Evolutionary conservation across 2,329 filamentous ascomycete genomes (phyloP).

Genomic region (Aspergillus proliferans): DNA sequence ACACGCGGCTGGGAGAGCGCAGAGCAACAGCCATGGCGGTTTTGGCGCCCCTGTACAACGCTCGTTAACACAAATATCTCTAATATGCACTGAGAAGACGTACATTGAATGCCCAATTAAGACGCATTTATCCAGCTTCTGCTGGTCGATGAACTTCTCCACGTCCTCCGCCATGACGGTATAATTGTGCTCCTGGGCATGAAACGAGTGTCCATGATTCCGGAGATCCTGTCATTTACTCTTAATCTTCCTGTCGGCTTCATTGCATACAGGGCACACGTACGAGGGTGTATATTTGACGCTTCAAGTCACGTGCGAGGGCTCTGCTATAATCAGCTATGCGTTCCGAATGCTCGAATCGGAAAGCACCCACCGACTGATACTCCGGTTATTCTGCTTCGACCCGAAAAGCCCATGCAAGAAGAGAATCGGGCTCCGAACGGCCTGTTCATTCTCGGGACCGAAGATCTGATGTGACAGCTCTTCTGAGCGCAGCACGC

Average conservation of each 20-base stretch:
- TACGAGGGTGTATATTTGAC: constrained; percentile 76
- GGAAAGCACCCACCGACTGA: constrained; percentile 61
- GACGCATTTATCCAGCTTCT: constrained; percentile 63
- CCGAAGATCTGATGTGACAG: constrained; percentile 33
- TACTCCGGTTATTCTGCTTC: constrained; percentile 88
- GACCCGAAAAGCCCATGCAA: constrained; percentile 92
- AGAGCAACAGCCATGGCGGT: constrained; percentile 83
- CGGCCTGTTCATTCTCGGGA: constrained; percentile 26
- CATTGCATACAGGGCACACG: constrained; percentile 24
- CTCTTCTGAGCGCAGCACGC: constrained; percentile 22
- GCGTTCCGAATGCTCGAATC: no score
- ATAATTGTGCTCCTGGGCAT: constrained; percentile 72
- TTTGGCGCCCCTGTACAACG: constrained; percentile 68
- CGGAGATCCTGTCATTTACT: constrained; percentile 63
- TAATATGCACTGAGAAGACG: constrained; percentile 16
- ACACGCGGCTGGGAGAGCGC: constrained; percentile 59
- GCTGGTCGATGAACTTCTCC: constrained; percentile 66
- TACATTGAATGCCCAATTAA: constrained; percentile 93
- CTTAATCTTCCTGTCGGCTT: neutral
- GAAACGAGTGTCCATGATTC: constrained; percentile 88
- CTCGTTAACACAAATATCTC: neutral
- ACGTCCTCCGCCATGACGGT: constrained; percentile 75
- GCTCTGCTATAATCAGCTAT: constrained; percentile 40
- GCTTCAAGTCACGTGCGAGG: constrained; percentile 71
- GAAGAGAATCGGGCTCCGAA: constrained; percentile 65